Percentiles rank a stretch among this genome's conserved stretches.
Conservation (phyloP, 2,329 filamentous ascomycete species). For the Alternaria conjuncta region DNA sequence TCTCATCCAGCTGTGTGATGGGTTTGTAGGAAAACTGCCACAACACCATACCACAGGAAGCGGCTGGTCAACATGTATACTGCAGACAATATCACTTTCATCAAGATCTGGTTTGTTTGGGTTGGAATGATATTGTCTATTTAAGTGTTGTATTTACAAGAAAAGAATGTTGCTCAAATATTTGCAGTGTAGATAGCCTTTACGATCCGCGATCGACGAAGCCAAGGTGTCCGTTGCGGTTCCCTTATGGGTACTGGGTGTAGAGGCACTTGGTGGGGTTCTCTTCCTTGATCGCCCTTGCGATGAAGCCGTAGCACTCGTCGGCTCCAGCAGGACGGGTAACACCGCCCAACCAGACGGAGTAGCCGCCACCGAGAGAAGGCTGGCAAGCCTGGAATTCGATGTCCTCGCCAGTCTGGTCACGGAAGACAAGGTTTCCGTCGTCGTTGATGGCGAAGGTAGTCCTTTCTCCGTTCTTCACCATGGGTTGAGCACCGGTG, state of each 20-base stretch:
- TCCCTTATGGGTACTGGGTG: constrained; percentile 6
- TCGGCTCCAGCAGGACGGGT: constrained; percentile 36
- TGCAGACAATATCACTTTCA: neutral
- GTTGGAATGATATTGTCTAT: neutral
- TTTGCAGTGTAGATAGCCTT: neutral
- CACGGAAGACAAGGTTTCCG: constrained; percentile 55
- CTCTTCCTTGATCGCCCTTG: constrained; percentile 28
- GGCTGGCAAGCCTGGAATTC: constrained; percentile 62
- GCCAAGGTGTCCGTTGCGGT: neutral
- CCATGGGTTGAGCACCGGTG: constrained; percentile 51
- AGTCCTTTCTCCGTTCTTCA: constrained; percentile 54
- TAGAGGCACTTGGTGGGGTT: constrained; percentile 30
- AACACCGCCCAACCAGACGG: constrained; percentile 31
- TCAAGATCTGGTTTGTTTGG: neutral
- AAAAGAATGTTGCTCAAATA: neutral
- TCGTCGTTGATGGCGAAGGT: constrained; percentile 56
- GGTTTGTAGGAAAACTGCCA: neutral
- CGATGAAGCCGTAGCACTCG: constrained; percentile 44
- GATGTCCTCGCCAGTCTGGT: constrained; percentile 32
- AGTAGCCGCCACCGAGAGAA: constrained; percentile 49
- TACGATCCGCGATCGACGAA: neutral
- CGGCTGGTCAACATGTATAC: neutral
- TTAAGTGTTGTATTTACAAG: neutral
- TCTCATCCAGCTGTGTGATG: neutral
- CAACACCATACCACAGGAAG: neutral